These are phyloP conservation scores for Stachybotrys chlorohalonatus DNA, from an alignment of 2,329 filamentous ascomycete genomes.

Conservation along the genomic window DNA sequence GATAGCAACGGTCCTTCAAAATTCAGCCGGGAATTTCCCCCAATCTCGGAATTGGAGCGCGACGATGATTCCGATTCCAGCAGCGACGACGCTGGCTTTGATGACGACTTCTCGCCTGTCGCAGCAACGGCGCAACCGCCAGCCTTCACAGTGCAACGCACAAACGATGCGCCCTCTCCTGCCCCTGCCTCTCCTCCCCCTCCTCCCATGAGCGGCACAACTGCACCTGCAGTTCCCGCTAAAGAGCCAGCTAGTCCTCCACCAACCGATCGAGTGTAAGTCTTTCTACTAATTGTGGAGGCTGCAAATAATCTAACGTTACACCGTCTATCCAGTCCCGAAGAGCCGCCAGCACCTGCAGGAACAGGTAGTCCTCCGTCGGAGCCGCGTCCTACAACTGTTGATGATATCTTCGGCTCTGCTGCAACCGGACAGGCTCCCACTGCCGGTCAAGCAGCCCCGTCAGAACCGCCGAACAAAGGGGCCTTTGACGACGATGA, in stretches of 20 bases:
- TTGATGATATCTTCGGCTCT: constrained; percentile 34
- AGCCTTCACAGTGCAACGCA: constrained; percentile 8
- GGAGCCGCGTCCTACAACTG: constrained; percentile 19
- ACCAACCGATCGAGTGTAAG: constrained; percentile 15
- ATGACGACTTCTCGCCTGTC: constrained; percentile 79
- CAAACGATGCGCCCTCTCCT: constrained; percentile 4
- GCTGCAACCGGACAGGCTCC: constrained; percentile 15
- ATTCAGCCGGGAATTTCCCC: constrained; percentile 78
- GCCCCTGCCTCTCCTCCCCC: constrained; percentile 2
- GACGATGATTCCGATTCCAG: constrained; percentile 79
- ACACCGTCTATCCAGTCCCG: constrained; percentile 5
- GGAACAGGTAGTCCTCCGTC: constrained; percentile 14
- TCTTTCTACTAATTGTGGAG: neutral
- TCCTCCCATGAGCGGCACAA: neutral
- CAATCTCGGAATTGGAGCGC: constrained; percentile 76
- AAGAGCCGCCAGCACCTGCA: constrained; percentile 21
- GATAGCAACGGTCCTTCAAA: constrained; percentile 30
- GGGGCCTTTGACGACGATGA: constrained; percentile 65
- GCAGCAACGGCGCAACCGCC: constrained; percentile 31
- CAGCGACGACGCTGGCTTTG: constrained; percentile 75
- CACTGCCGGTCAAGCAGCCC: constrained; percentile 18
- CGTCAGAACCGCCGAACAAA: constrained; percentile 27
- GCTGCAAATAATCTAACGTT: constrained; percentile 3
- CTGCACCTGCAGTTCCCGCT: constrained; percentile 10
- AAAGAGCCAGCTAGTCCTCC: constrained; percentile 13